Base-by-base conservation (phyloP, 352 stramenopile genomes). In the Globisporangium viniferum region DNA sequence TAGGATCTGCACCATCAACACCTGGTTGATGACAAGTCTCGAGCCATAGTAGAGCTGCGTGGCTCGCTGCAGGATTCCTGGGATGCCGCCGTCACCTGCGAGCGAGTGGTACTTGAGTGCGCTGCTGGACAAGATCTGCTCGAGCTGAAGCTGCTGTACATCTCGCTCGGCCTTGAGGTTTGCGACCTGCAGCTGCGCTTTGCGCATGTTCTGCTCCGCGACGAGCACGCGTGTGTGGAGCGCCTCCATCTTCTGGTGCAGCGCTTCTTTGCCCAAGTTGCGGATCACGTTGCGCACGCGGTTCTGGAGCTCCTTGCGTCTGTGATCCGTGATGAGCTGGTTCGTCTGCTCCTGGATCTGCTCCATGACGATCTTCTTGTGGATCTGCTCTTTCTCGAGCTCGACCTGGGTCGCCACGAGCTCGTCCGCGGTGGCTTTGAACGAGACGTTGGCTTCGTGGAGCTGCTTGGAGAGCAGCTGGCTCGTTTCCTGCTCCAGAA, bases 191-290 rank as follows among this genome's bases (percentile, higher is more conserved):
- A 89, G 63, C 65, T 89, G 79, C 8, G 81, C 76, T 0, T 72
- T 76, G 2, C 79, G 80, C 78, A 88, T 83, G 22, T 69, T 68
- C 29, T 92, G 81, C 57, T 92, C 84, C 0, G 84, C 80, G 4
- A 78, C 71, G 35, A 90, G 75, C 3, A 75, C 70, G 29, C 81
- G 74, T 0, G 71, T 78, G 54, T 88, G 73, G 8, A 92, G 67
- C 14, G 70, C 69, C 62, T 90, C 84, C 72, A 90, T 81, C n/a
- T 92, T 90, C 8, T 84, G 75, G 4, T 70, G 74, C 12, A 93
- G 66, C 10, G 83, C 80, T n/a, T 91, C 81, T 55, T 86, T 87
- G 5, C 83, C 83, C 0, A 93, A 65, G 41, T 75, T 89, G 9
- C 75, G 81, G 36, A 92, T 74, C 12, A 86, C 77, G 33, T 78